These are phyloP conservation scores for Pleurotus tuoliensis DNA, from an alignment of 768 basidiomycete species.

Conservation along the genomic window DNA sequence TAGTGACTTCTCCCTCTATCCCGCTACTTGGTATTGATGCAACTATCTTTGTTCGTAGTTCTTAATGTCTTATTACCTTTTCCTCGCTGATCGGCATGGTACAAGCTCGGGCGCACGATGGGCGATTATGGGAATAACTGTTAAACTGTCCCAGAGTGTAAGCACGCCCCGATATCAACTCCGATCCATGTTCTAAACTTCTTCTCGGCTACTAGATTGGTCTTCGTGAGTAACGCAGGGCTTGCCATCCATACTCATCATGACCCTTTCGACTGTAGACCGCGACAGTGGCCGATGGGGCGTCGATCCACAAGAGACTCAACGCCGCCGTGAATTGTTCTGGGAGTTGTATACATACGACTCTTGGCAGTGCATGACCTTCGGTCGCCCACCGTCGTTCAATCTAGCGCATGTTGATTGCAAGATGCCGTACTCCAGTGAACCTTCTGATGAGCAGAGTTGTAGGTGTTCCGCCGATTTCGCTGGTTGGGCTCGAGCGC, in stretches of 20 bases:
- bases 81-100: slow-evolving; percentile 65
- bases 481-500: background rate
- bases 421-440: slow-evolving; percentile 51
- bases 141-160: slow-evolving; percentile 69
- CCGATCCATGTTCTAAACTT: background rate
- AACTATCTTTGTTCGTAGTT: slow-evolving; percentile 33
- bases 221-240: slow-evolving; percentile 45
- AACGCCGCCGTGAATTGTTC: slow-evolving; percentile 61
- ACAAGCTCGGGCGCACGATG: slow-evolving; percentile 61
- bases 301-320: slow-evolving; percentile 52
- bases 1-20: slow-evolving; percentile 18
- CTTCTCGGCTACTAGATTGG: slow-evolving; percentile 46
- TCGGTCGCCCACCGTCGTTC: slow-evolving; percentile 68
- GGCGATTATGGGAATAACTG: slow-evolving; percentile 66
- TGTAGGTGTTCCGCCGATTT: slow-evolving; percentile 38
- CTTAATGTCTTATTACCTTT: slow-evolving; percentile 69
- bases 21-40: slow-evolving; percentile 9
- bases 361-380: slow-evolving; percentile 57
- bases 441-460: slow-evolving; percentile 49
- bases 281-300: slow-evolving; percentile 71
- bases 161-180: slow-evolving; percentile 21
- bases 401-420: slow-evolving; percentile 64
- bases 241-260: background rate
- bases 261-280: slow-evolving; percentile 34
- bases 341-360: slow-evolving; percentile 61